Evolutionary conservation across 2,329 filamentous ascomycete genomes (phyloP).

Genomic region (Amesomyces nigricolor): DNA sequence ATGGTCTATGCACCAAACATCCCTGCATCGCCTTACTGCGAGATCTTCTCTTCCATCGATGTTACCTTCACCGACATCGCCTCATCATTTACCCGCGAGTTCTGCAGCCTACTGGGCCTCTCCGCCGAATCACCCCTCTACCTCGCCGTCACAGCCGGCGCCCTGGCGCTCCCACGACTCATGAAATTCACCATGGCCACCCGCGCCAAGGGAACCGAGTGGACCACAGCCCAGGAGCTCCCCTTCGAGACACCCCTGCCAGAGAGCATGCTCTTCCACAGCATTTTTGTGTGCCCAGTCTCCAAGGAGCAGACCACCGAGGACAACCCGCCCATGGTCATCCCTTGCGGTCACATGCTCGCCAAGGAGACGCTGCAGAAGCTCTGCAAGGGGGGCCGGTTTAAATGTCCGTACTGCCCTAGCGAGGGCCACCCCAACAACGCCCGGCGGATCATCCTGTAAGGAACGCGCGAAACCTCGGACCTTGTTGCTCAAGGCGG

Average conservation of each 20-base stretch:
- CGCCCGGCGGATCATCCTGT: constrained; percentile 66
- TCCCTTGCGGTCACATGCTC: constrained; percentile 92
- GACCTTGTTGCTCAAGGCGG: neutral
- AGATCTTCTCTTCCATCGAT: constrained; percentile 60
- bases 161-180: constrained; percentile 82
- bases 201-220: constrained; percentile 84
- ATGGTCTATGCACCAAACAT: constrained; percentile 77
- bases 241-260: constrained; percentile 67
- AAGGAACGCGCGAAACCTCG: constrained; percentile 14
- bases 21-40: constrained; percentile 67
- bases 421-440: constrained; percentile 73
- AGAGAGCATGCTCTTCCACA: constrained; percentile 69
- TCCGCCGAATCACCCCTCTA: constrained; percentile 91
- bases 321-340: constrained; percentile 90
- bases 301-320: constrained; percentile 95
- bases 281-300: constrained; percentile 96
- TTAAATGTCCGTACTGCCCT: constrained; percentile 97
- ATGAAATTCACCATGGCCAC: constrained; percentile 85
- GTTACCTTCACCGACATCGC: constrained; percentile 70
- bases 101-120: constrained; percentile 84
- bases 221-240: constrained; percentile 87
- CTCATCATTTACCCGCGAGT: constrained; percentile 85
- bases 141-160: constrained; percentile 84
- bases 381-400: constrained; percentile 70
- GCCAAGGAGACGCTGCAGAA: constrained; percentile 76